These are phyloP conservation scores for Calonectria pauciramosa DNA, from an alignment of 2,329 filamentous ascomycete genomes.

Conservation along the genomic window DNA sequence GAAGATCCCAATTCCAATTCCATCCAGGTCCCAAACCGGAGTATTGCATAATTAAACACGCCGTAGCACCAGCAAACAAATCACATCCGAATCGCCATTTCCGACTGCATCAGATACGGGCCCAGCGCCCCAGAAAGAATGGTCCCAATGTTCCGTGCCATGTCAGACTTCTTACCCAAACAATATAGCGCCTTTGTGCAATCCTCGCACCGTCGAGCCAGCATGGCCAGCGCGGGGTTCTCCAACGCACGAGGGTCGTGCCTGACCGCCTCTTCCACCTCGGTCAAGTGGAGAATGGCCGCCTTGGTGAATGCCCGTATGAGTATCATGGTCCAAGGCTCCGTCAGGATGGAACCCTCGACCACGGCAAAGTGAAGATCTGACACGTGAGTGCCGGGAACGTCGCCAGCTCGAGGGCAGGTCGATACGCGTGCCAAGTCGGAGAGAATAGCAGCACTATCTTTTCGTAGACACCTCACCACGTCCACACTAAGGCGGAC, in stretches of 20 bases:
- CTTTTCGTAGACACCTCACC: conserved; percentile 55
- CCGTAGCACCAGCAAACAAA: conserved; percentile 28
- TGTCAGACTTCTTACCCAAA: conserved; percentile 69
- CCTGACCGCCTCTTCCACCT: conserved; percentile 44
- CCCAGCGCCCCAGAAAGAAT: conserved; percentile 43
- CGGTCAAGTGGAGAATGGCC: conserved; percentile 54
- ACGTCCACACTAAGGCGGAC: conserved; percentile 49
- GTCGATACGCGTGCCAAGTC: conserved; percentile 64
- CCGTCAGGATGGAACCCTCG: conserved; percentile 69
- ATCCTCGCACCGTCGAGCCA: conserved; percentile 57
- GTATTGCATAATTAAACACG: not conserved
- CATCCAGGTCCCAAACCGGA: conserved; percentile 4
- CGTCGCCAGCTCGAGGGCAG: conserved; percentile 46
- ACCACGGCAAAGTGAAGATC: conserved; percentile 68
- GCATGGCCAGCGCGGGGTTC: conserved; percentile 39
- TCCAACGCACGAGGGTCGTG: conserved; percentile 43
- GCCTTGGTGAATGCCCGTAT: conserved; percentile 67
- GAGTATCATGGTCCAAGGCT: conserved; percentile 71
- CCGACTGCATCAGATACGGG: conserved; percentile 42
- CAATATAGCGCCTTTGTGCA: conserved; percentile 68
- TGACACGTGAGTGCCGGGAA: conserved; percentile 40
- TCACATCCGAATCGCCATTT: conserved; percentile 33
- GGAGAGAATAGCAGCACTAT: conserved; percentile 61
- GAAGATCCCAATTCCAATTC: conserved; percentile 13
- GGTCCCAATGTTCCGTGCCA: conserved; percentile 47